A percentile compares a stretch with the other conserved stretches of the same genome.
Evolutionary conservation across 2,329 filamentous ascomycete genomes (phyloP).

Genomic region (Fusarium chuoi): DNA sequence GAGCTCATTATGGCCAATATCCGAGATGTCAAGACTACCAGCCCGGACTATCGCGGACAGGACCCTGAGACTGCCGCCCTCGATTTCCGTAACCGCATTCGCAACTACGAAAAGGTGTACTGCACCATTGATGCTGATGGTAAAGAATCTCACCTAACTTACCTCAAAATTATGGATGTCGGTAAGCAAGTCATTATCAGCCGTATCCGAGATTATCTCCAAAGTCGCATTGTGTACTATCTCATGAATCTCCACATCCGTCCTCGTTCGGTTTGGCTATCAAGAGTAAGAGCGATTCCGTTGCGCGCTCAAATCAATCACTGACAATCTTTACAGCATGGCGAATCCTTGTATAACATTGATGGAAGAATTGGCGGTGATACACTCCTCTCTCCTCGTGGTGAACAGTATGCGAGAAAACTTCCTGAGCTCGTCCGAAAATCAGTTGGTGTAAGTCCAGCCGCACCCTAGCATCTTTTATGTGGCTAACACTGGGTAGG

Average conservation of each 20-base stretch:
- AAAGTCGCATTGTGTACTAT: conserved; percentile 96
- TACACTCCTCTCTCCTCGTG: conserved; percentile 84
- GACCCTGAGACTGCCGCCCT: conserved; percentile 91
- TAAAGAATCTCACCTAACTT: conserved; percentile 88
- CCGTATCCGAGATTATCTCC: conserved; percentile 94
- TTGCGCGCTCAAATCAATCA: not conserved
- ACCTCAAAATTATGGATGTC: conserved; percentile 97
- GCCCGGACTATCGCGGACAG: conserved; percentile 92
- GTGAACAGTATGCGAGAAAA: conserved; percentile 85
- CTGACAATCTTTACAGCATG: conserved; percentile 69
- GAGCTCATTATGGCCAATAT: conserved; percentile 98
- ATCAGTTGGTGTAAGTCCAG: conserved; percentile 79
- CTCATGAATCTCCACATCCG: conserved; percentile 99
- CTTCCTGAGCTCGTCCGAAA: conserved; percentile 86
- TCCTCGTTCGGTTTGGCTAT: conserved; percentile 95
- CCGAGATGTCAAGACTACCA: conserved; percentile 95
- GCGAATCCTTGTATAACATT: conserved; percentile 93
- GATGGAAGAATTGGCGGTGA: conserved; percentile 93
- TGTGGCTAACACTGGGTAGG: conserved; percentile 51
- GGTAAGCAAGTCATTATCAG: conserved; percentile 98
- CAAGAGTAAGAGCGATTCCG: conserved; percentile 70
- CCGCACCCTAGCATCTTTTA: not conserved
- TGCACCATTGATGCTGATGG: conserved; percentile 84
- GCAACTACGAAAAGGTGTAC: conserved; percentile 97
- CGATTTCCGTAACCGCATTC: conserved; percentile 93